Conservation (phyloP, 441 rosid species). For the Kokia cookei region DNA sequence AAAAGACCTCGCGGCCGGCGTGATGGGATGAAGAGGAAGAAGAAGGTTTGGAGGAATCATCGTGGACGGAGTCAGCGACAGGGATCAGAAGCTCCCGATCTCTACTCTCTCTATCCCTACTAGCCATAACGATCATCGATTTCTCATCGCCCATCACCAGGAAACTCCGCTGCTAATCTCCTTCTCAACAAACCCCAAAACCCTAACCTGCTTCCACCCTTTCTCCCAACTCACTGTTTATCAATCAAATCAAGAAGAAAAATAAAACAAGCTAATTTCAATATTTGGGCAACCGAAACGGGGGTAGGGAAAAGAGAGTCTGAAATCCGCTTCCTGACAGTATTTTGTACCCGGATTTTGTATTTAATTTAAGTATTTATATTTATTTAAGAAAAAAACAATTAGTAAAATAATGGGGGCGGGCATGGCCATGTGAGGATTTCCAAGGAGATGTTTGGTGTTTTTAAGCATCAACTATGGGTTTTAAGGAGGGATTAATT, state of each 20-base stretch:
- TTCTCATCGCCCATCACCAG: conserved; percentile 74
- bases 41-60: conserved; percentile 57
- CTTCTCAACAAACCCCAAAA: conserved; percentile 1
- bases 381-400: neutral
- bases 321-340: conserved; percentile 11
- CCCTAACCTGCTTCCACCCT: conserved; percentile 5
- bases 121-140: conserved; percentile 60
- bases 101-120: conserved; percentile 77
- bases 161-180: neutral
- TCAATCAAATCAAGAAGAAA: neutral
- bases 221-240: conserved; percentile 1
- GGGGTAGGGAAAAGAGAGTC: neutral
- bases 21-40: conserved; percentile 65
- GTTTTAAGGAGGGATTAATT: neutral
- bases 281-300: neutral
- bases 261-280: neutral
- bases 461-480: neutral
- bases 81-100: conserved; percentile 98
- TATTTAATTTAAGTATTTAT: neutral
- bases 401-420: neutral
- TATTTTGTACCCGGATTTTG: neutral
- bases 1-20: conserved; percentile 74
- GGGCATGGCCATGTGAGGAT: neutral
- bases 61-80: conserved; percentile 51
- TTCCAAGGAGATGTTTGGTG: neutral